phyloP scores from a whole-genome alignment of 1,284 basidiomycete species.

The Irpex rosettiformis region DNA sequence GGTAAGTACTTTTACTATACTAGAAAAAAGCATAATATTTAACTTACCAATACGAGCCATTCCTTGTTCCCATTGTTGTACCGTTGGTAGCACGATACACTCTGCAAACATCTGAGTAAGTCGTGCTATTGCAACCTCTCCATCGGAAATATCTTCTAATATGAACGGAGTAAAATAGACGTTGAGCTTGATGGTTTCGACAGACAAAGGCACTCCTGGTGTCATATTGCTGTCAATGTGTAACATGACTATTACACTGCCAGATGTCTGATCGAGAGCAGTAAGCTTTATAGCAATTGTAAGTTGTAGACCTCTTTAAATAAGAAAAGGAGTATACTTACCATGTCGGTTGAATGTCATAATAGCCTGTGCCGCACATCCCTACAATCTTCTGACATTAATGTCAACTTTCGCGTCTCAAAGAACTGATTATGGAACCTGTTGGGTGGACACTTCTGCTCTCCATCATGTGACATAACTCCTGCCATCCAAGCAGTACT shows the following conservation, averaged over 20 bases:
- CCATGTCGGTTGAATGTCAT: neutral
- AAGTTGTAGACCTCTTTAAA: no score
- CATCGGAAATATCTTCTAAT: neutral
- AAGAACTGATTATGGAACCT: neutral
- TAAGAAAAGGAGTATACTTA: neutral
- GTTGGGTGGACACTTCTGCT: neutral
- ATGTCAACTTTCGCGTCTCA: neutral
- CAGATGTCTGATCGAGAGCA: slow-evolving; percentile 4
- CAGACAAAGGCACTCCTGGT: neutral
- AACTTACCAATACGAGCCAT: neutral
- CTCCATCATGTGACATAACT: neutral
- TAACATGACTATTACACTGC: slow-evolving; percentile 5
- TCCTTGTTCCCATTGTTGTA: neutral
- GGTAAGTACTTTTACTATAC: no score
- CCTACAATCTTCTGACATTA: neutral
- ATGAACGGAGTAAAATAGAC: neutral
- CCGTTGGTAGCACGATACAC: neutral
- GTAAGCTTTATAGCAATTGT: slow-evolving; percentile 1
- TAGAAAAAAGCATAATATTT: no score
- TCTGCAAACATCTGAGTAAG: slow-evolving; percentile 5
- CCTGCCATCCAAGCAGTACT: slow-evolving; percentile 2
- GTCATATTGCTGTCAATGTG: slow-evolving; percentile 6
- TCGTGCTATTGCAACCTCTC: slow-evolving; percentile 1
- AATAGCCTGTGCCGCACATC: neutral
- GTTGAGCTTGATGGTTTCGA: neutral